Base-by-base conservation (phyloP, 192 early-diverging fungal genomes). In the Coemansia sp. region DNA sequence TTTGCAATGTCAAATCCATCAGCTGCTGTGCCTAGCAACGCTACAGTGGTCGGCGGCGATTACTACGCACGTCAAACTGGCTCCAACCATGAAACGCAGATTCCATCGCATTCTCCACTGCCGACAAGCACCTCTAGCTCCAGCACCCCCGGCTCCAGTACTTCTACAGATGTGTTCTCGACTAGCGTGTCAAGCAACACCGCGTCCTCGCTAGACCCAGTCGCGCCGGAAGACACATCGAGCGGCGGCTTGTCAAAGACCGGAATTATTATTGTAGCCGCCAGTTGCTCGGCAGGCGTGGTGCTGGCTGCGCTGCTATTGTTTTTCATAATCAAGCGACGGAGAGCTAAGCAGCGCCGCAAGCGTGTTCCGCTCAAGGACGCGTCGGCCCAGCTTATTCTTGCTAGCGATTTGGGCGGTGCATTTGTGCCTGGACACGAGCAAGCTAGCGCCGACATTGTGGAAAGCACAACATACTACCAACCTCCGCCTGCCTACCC, bases 1-100 rank as follows among this genome's bases (percentile, higher is more conserved):
- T 63, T 27, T 11, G 18, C 53, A 23, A 56, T 63, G 61, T 18
- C 15, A 10, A 26, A 23, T 10, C 70, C 59, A 2, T 27, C 42
- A 19, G 42, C 23, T 5, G 42, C 11, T 22, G 23, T 5, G 25
- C 42, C 42, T 11, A 45, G 42, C 14, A 14, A 25, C 4, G 42
- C 25, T 1, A n/a, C 13, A 26, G 9, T 45, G 14, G 14, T 54
- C 39, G 27, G 8, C 8, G 52, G 52, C 17, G 30, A 54, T 23
- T 45, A 45, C 14, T 45, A 45, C 25, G 13, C 42, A 14, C 42
- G 25, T 4, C 42, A 45, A 25, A 45, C 42, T 2, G 42, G 42
- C 42, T 27, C 42, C 14, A 45, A 45, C 14, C 27, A 26, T 45
- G 42, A 21, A 21, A 8, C 42, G n/a, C 42, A 45, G 11, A 25